Percentiles rank a stretch among this genome's conserved stretches.
Evolutionary conservation across 2,329 filamentous ascomycete genomes (phyloP).

Genomic region (Penicillium freii): DNA sequence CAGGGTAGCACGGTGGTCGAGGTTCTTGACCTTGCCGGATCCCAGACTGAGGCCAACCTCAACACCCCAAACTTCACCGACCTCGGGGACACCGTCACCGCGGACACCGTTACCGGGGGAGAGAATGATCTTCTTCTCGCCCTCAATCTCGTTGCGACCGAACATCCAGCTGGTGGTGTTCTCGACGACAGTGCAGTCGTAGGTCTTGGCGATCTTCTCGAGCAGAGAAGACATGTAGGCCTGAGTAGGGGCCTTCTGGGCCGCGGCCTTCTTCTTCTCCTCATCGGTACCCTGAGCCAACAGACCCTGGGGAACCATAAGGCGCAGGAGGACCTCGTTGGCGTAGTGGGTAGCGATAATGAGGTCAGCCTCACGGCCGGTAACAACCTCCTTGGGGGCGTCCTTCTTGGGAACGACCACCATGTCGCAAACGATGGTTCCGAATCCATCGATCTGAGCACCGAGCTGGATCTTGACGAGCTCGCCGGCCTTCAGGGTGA

Average conservation of each 20-base stretch:
- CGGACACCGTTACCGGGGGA: slow-evolving; percentile 76
- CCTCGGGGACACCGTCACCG: slow-evolving; percentile 83
- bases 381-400: slow-evolving; percentile 62
- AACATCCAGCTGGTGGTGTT: slow-evolving; percentile 98
- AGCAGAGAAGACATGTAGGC: slow-evolving; percentile 80
- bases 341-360: slow-evolving; percentile 89
- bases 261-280: slow-evolving; percentile 87
- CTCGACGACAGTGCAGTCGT: slow-evolving; percentile 90
- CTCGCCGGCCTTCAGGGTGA: slow-evolving; percentile 79
- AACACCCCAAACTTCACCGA: slow-evolving; percentile 95
- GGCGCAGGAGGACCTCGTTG: slow-evolving; percentile 87
- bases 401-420: slow-evolving; percentile 68
- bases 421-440: slow-evolving; percentile 92
- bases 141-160: slow-evolving; percentile 95
- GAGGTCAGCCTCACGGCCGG: slow-evolving; percentile 79
- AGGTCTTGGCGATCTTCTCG: slow-evolving; percentile 87
- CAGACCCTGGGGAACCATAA: slow-evolving; percentile 88
- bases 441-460: slow-evolving; percentile 96
- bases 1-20: slow-evolving; percentile 83
- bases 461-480: slow-evolving; percentile 97
- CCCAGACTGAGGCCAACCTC: slow-evolving; percentile 91
- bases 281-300: slow-evolving; percentile 81
- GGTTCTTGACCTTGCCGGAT: slow-evolving; percentile 88
- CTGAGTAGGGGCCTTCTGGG: slow-evolving; percentile 80
- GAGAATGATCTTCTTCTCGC: slow-evolving; percentile 96